A percentile compares a stretch with the other conserved stretches of the same genome.
Conservation (phyloP, 148 eudicot genomes). For the Euryodendron excelsum region DNA sequence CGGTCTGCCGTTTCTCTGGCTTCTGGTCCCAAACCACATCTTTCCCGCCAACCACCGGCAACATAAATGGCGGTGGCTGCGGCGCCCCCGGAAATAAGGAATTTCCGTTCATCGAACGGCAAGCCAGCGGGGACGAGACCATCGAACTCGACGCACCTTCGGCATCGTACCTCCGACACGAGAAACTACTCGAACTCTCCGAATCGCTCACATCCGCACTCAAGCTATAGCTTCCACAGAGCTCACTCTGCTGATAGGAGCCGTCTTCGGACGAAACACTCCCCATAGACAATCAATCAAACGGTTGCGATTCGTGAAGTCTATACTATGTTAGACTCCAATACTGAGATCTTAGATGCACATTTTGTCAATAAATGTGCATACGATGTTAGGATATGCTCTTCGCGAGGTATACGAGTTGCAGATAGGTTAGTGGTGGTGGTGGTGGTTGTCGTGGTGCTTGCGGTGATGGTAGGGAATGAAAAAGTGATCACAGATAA, state of each 20-base stretch:
- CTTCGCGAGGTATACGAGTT: neutral
- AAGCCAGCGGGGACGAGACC: slow-evolving; percentile 8
- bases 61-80: slow-evolving; percentile 15
- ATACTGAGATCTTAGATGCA: neutral
- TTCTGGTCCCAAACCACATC: slow-evolving; percentile 63
- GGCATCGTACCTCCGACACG: neutral
- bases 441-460: slow-evolving; percentile 4
- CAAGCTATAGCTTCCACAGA: slow-evolving; percentile 25
- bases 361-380: neutral
- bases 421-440: neutral
- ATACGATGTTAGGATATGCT: neutral
- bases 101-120: neutral
- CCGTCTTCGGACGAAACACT: slow-evolving; percentile 20
- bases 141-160: slow-evolving; percentile 15
- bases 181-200: slow-evolving; percentile 21
- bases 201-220: slow-evolving; percentile 37
- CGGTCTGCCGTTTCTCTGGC: slow-evolving; percentile 30
- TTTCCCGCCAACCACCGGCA: slow-evolving; percentile 24
- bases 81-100: neutral
- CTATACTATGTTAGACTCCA: neutral
- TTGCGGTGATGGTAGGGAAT: slow-evolving; percentile 2
- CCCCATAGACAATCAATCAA: slow-evolving; percentile 4
- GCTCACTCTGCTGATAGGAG: slow-evolving; percentile 11
- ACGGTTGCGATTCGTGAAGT: neutral
- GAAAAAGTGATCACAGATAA: slow-evolving; percentile 10